Evolutionary conservation across 2,329 filamentous ascomycete genomes (phyloP).

Genomic region (Colletotrichum spaethianum): DNA sequence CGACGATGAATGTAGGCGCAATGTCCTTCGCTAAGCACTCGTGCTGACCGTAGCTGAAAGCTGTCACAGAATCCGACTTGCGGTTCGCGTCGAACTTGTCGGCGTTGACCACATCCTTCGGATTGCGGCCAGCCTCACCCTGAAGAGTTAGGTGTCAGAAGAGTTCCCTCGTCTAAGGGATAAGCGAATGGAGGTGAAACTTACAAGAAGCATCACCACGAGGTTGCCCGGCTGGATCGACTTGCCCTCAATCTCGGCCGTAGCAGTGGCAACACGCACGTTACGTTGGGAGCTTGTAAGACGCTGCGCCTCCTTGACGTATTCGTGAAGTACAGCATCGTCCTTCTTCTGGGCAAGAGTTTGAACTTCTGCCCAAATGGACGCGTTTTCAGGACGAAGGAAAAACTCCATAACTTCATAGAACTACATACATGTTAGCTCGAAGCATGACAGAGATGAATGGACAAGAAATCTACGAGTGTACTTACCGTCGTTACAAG

Average conservation of each 20-base stretch:
- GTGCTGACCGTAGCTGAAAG: slow-evolving; percentile 63
- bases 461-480: neutral
- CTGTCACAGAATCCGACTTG: slow-evolving; percentile 55
- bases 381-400: slow-evolving; percentile 55
- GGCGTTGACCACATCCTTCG: slow-evolving; percentile 53
- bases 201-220: slow-evolving; percentile 58
- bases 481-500: slow-evolving; percentile 54
- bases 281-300: slow-evolving; percentile 57
- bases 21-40: slow-evolving; percentile 60
- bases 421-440: slow-evolving; percentile 49
- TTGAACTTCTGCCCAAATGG: slow-evolving; percentile 61
- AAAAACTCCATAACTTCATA: slow-evolving; percentile 61
- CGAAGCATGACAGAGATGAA: neutral
- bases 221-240: slow-evolving; percentile 56
- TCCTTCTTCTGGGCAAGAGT: slow-evolving; percentile 53
- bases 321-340: slow-evolving; percentile 51
- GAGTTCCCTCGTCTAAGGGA: neutral
- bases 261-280: slow-evolving; percentile 52
- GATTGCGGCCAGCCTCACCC: slow-evolving; percentile 57
- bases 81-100: slow-evolving; percentile 60
- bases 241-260: slow-evolving; percentile 55
- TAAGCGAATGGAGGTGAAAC: slow-evolving; percentile 31
- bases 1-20: slow-evolving; percentile 56
- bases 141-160: slow-evolving; percentile 31
- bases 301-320: slow-evolving; percentile 58